Evolutionary conservation across 345 rosid genomes (phyloP), one percentile per base, ranked within the genome.

Genomic region (Iberis pinnata): DNA sequence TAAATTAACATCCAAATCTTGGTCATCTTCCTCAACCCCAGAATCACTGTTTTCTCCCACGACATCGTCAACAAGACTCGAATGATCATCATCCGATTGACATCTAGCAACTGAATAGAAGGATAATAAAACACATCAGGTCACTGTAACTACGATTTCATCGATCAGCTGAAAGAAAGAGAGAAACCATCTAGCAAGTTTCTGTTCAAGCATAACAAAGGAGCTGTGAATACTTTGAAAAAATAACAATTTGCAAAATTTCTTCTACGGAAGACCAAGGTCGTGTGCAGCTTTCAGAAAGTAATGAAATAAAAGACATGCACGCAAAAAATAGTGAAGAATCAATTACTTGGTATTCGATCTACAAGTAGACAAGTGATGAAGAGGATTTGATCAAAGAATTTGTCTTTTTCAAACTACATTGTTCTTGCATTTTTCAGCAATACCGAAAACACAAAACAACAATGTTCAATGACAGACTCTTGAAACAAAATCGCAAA

Each of bases 91-190:
- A 14, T 60, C 66, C 20, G 77, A 77, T 70, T 82, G 90, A 64
- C 86, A 80, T 76, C 81, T 76, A 69, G 76, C 87, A 56, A 83
- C 99, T 93, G 64, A 29, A 22, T 22, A 22, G 6, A 22, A 22
- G 6, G 25, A 22, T n/a, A 31, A 31, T 31, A 7, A 32, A 32
- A 9, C 37, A 12, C 5, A 32, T 32, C n/a, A 32, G 37, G 37
- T 27, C 9, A 27, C 8, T 27, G 8, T 9, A 27, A 27, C n/a
- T n/a, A n/a, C n/a, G n/a, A n/a, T n/a, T 32, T 32, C 7, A 1
- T 32, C 37, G 11, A 32, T 32, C 37, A 32, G 32, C 32, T 27
- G 32, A 6, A 32, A 2, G 11, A 11, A 32, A 32, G n/a, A 11
- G 4, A 3, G 2, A 31, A 31, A 31, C 11, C 9, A 31, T 31